Base-by-base conservation (phyloP, 805 yeast species). In the Wickerhamomyces subpelliculosus region DNA sequence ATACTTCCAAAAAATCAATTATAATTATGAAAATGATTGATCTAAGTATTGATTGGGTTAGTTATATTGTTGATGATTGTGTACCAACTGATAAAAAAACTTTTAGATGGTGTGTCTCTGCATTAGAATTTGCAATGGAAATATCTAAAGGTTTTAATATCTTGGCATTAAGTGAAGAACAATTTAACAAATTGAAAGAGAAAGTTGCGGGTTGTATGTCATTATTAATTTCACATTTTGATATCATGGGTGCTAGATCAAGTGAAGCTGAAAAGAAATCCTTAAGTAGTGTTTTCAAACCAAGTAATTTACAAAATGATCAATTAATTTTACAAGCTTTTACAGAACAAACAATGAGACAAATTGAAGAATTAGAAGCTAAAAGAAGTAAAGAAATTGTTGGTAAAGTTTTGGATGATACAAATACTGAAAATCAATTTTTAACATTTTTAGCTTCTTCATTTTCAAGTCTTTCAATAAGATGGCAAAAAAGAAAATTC, bases 211-310 rank as follows among this genome's bases (percentile, higher is more conserved):
- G 95, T 1, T 88, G 97, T 61, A 86, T 93, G 88, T 80, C 97
- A 2, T 66, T 93, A 36, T 67, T 93, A 42, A 90, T 93, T 45
- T 86, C 96, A 0, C 97, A 93, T 62, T 93, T 93, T 54, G 98
- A 93, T 62, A 88, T 93, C 37, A 93, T 90, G 96, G 97, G 97
- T 35, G 97, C 97, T 0, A 73, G 97, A 52, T 84, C 96, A 2
- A 81, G 57, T 71, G 74, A 50, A 39, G 44, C 74, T 57, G 61
- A 72, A 65, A 78, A 76, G 37, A 80, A 73, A 48, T 67, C 73
- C 35, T 71, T 68, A 52, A 52, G 45, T 33, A 59, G 53, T 40
- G 53, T 53, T 36, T 64, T 46, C 34, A 54, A 54, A 22, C 62
- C 65, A 35, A 64, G 62, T 24, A 73, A 75, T 8, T 60, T 74